Conservation (phyloP, 2,329 filamentous ascomycete genomes). For the Ascocoryne sarcoides region DNA sequence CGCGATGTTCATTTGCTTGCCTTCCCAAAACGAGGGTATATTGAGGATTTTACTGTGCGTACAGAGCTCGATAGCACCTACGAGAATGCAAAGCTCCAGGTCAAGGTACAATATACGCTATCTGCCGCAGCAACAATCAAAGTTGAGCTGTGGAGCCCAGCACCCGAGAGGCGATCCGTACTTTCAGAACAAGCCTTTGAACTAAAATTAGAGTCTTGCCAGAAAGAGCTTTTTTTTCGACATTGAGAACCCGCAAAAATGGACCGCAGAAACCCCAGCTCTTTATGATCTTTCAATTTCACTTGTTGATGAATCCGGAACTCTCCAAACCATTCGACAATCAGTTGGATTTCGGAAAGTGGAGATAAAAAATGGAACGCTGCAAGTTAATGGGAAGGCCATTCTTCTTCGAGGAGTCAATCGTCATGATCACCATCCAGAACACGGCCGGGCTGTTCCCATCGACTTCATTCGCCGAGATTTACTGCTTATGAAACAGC, state of each 20-base stretch:
- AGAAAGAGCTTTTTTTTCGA: conserved; percentile 3
- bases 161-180: background rate
- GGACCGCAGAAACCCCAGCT: conserved; percentile 59
- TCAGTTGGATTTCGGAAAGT: conserved; percentile 55
- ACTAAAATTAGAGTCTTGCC: background rate
- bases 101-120: conserved; percentile 2
- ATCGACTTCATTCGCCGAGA: conserved; percentile 42
- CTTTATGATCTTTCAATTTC: conserved; percentile 47
- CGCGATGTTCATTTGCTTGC: conserved; percentile 55
- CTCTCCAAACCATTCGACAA: conserved; percentile 33
- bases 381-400: conserved; percentile 53
- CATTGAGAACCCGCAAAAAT: conserved; percentile 49
- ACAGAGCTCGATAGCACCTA: conserved; percentile 44
- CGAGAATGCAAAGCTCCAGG: conserved; percentile 32
- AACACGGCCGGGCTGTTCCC: conserved; percentile 42
- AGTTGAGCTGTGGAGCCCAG: conserved; percentile 2
- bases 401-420: conserved; percentile 58
- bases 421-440: conserved; percentile 61
- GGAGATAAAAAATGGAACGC: conserved; percentile 50
- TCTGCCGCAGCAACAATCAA: conserved; percentile 2
- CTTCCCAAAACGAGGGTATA: conserved; percentile 40
- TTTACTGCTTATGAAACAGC: conserved; percentile 43
- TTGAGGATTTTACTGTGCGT: conserved; percentile 51
- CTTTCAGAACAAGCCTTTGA: background rate
- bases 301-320: conserved; percentile 30